phyloP scores from a whole-genome alignment of 495 filamentous ascomycete species.

The Xylaria castorea region DNA sequence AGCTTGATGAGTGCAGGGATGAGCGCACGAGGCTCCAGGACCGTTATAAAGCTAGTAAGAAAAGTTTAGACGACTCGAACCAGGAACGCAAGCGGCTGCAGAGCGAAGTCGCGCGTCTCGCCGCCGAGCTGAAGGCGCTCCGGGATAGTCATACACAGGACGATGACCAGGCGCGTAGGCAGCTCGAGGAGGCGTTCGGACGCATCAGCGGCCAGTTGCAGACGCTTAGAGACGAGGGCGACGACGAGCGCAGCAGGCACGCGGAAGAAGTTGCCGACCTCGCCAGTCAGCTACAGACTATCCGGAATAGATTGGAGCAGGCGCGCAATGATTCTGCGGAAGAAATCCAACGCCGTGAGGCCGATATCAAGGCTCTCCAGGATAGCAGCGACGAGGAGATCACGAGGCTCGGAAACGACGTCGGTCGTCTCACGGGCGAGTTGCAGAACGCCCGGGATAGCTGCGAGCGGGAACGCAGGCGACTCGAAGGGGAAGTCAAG shows the following conservation, averaged over 20 bases:
- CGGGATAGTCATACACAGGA: not conserved
- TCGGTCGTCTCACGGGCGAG: not conserved
- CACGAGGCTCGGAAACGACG: not conserved
- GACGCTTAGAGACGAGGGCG: not conserved
- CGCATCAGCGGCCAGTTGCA: not conserved
- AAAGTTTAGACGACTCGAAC: not conserved
- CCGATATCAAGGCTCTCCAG: not conserved
- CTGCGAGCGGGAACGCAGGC: not conserved
- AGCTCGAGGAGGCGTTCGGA: constrained; percentile 7
- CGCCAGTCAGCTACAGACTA: not conserved
- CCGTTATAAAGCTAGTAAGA: not conserved
- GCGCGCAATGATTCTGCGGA: constrained; percentile 15
- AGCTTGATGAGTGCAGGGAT: not conserved
- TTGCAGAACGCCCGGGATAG: not conserved
- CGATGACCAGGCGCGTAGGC: not conserved
- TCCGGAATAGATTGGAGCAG: not conserved
- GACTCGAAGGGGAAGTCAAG: not conserved
- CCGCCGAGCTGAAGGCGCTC: not conserved
- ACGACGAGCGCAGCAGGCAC: not conserved
- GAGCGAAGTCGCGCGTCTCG: not conserved
- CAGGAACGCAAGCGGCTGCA: not conserved
- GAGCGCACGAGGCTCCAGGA: constrained; percentile 3
- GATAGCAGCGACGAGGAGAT: not conserved
- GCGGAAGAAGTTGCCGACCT: not conserved
- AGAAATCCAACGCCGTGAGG: not conserved